Evolutionary conservation across 2,329 filamentous ascomycete species (phyloP).

Genomic region (Penicillium sp.): DNA sequence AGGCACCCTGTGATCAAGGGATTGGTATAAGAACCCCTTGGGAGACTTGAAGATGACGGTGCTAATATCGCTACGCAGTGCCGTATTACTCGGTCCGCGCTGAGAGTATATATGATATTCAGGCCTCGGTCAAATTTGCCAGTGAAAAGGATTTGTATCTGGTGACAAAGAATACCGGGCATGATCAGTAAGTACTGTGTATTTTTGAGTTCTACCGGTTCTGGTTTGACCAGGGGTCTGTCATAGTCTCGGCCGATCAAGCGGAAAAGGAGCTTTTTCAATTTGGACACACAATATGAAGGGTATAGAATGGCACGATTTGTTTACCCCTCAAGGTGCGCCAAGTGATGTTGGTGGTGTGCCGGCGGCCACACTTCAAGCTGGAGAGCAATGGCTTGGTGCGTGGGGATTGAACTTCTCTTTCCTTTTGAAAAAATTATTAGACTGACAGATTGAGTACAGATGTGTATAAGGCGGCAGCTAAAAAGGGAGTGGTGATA

Average conservation of each 20-base stretch:
- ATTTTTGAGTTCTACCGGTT: neutral
- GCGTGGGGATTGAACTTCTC: neutral
- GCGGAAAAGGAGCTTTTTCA: conserved; percentile 5
- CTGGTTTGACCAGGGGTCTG: neutral
- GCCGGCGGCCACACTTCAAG: neutral
- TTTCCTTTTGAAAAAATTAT: neutral
- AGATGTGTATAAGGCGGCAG: neutral
- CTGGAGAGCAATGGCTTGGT: conserved; percentile 4
- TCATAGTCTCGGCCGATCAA: neutral
- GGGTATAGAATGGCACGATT: conserved; percentile 7
- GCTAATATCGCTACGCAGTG: neutral
- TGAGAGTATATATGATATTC: neutral
- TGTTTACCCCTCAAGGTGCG: neutral
- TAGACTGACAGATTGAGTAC: too few species aligned
- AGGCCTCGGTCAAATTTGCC: neutral
- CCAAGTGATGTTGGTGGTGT: neutral
- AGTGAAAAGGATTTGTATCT: neutral
- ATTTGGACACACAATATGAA: conserved; percentile 7
- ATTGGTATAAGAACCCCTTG: neutral
- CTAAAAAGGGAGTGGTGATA: neutral
- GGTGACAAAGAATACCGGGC: neutral
- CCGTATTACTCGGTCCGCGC: neutral
- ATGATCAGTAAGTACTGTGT: neutral
- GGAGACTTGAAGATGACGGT: neutral
- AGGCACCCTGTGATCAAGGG: neutral